Evolutionary conservation across 164 flowering plant genomes (phyloP).

Genomic region (Macadamia integrifolia): DNA sequence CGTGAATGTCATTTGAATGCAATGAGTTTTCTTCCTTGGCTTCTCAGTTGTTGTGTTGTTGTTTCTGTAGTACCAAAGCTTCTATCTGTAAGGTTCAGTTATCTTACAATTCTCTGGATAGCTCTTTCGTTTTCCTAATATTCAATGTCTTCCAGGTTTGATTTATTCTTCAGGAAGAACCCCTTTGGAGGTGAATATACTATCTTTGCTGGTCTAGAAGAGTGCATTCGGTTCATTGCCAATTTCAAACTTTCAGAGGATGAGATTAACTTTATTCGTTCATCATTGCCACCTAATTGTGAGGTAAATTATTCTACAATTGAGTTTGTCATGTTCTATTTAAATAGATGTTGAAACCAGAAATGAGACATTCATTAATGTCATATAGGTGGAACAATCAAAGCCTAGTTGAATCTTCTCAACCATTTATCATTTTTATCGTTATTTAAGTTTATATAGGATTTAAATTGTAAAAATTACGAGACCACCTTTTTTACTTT

Average conservation of each 20-base stretch:
- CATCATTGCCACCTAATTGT: constrained; percentile 59
- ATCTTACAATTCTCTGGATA: not conserved
- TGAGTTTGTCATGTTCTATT: not conserved
- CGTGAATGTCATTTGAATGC: not conserved
- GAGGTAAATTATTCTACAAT: constrained; percentile 49
- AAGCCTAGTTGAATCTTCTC: not conserved
- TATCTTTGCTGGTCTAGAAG: constrained; percentile 89
- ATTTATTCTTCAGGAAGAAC: constrained; percentile 85
- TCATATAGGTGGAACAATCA: constrained; percentile 1
- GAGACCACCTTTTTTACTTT: no score
- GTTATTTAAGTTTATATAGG: no score
- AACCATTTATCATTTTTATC: not conserved
- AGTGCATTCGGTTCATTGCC: constrained; percentile 85
- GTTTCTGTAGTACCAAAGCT: not conserved
- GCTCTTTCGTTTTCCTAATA: not conserved
- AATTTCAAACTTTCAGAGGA: constrained; percentile 76
- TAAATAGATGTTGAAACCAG: not conserved
- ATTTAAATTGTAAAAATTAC: no score
- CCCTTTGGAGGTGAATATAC: constrained; percentile 99
- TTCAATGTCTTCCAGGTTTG: constrained; percentile 62
- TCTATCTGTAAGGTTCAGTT: not conserved
- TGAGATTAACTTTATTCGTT: constrained; percentile 60
- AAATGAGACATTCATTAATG: not conserved
- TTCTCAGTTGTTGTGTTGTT: not conserved
- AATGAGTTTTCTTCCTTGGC: no score